phyloP scores from a whole-genome alignment of 257 asterid species.

The Primulina huaijiensis region DNA sequence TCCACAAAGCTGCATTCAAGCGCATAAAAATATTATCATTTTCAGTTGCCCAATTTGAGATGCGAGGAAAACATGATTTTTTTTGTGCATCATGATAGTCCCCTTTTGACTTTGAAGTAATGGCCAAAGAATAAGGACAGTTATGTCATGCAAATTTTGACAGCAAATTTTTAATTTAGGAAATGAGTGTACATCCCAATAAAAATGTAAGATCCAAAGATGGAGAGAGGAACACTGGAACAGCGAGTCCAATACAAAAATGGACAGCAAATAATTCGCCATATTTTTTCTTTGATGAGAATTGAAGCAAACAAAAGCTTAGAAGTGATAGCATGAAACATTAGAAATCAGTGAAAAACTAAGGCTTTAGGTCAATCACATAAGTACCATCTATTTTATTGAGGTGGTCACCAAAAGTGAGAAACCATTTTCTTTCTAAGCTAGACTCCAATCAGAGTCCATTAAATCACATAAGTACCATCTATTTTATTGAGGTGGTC shows the following conservation, averaged over 20 bases:
- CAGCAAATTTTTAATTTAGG: not conserved
- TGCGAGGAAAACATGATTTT: not conserved
- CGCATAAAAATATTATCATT: not conserved
- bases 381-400: not conserved
- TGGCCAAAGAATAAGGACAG: not conserved
- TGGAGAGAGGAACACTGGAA: not conserved
- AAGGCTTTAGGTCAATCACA: not conserved
- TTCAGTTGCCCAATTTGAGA: not conserved
- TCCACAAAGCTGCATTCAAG: conserved; percentile 14
- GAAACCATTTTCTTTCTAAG: conserved; percentile 1
- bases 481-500: not conserved
- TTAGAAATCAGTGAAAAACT: not conserved
- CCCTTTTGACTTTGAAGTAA: not conserved
- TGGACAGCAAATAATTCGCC: no score
- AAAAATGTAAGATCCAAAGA: conserved; percentile 4
- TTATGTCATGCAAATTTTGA: not conserved
- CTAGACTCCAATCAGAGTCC: not conserved
- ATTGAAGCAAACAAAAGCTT: no score
- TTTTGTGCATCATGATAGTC: not conserved
- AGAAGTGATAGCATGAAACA: not conserved
- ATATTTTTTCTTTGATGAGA: no score
- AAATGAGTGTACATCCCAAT: not conserved
- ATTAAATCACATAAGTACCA: not conserved
- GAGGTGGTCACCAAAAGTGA: not conserved
- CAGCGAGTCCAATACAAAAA: not conserved